Evolutionary conservation across 2,329 filamentous ascomycete genomes (phyloP).

Genomic region (Hymenoscyphus scutula): DNA sequence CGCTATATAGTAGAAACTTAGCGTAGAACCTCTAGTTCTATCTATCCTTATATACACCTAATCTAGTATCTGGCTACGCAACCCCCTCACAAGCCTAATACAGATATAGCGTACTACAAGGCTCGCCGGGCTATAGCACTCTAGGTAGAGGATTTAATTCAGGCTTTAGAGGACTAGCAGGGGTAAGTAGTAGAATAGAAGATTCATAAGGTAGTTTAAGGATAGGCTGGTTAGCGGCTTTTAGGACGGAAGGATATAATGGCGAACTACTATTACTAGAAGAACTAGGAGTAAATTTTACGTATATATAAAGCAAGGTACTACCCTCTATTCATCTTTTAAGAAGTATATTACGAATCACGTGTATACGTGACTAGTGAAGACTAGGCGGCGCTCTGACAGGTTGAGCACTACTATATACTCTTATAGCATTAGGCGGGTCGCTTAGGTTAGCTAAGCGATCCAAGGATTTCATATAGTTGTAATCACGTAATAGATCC

Average conservation of each 20-base stretch:
- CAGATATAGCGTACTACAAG: conserved; percentile 49
- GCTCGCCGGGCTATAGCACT: conserved; percentile 46
- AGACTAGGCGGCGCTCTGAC: too few species aligned
- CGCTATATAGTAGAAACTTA: conserved; percentile 30
- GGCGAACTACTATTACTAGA: conserved; percentile 89
- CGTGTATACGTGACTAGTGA: too few species aligned
- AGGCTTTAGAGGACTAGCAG: conserved; percentile 53
- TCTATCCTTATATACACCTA: conserved; percentile 73
- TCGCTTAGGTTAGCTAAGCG: too few species aligned
- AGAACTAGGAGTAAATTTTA: conserved; percentile 95
- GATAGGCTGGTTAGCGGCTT: conserved; percentile 93
- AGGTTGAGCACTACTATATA: too few species aligned
- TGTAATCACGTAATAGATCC: too few species aligned
- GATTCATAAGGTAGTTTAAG: conserved; percentile 86
- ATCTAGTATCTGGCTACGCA: conserved; percentile 60
- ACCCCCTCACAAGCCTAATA: conserved; percentile 68
- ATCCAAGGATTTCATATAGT: too few species aligned
- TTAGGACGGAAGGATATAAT: conserved; percentile 95
- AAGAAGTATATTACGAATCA: too few species aligned
- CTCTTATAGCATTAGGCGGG: too few species aligned
- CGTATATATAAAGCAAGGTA: conserved; percentile 90
- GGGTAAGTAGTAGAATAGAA: conserved; percentile 88
- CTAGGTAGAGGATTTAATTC: conserved; percentile 45
- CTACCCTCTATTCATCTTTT: conserved; percentile 6
- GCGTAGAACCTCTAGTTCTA: conserved; percentile 98